Percentiles rank a stretch among this genome's conserved stretches.
Conservation (phyloP, 228 moss, liverwort and hornwort genomes). For the Sphagnum fallax region DNA sequence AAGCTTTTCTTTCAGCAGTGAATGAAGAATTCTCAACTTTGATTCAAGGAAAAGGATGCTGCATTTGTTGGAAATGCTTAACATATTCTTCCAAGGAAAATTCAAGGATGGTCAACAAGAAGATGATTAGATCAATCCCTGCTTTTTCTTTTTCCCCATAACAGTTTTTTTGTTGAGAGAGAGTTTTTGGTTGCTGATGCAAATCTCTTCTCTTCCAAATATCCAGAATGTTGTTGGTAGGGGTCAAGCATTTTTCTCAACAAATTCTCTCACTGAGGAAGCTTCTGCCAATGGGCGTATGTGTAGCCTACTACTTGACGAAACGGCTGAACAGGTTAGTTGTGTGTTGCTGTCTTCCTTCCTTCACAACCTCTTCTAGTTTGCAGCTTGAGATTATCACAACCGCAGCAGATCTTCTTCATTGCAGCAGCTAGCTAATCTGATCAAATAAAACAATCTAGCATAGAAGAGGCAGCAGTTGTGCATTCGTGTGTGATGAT, state of each 20-base stretch:
- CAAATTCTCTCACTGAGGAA: constrained; percentile 66
- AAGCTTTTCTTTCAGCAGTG: no score
- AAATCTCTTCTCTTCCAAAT: background rate
- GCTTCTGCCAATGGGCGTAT: constrained; percentile 27
- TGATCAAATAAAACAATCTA: background rate
- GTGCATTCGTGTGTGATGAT: no score
- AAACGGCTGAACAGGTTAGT: constrained; percentile 75
- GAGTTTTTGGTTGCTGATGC: constrained; percentile 5
- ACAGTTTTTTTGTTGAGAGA: background rate
- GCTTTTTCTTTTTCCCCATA: background rate
- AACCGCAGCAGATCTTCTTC: background rate
- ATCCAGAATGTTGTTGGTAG: constrained; percentile 32
- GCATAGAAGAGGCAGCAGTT: background rate
- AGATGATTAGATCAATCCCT: background rate
- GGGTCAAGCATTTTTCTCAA: constrained; percentile 32
- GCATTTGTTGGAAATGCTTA: background rate
- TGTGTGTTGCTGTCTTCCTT: background rate
- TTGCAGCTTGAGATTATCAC: background rate
- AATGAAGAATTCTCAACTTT: no score
- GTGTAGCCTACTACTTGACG: constrained; percentile 70
- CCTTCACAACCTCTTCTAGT: background rate
- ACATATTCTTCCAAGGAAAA: background rate
- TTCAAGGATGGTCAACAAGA: background rate
- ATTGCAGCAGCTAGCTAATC: background rate
- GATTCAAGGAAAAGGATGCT: no score